Evolutionary conservation across 495 filamentous ascomycete species (phyloP).

Genomic region (Tetracladium marchalianum): DNA sequence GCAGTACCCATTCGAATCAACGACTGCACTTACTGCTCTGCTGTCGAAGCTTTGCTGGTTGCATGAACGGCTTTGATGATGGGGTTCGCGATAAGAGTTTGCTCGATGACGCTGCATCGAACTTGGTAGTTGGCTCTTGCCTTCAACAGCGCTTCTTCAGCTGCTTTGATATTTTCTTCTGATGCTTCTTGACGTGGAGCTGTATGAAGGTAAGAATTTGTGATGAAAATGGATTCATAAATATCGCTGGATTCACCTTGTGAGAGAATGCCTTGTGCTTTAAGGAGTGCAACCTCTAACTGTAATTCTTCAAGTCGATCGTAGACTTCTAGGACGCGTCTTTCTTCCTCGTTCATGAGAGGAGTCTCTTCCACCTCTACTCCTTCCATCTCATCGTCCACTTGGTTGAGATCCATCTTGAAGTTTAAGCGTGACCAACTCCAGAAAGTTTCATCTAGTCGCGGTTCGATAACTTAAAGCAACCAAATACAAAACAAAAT

Average conservation of each 20-base stretch:
- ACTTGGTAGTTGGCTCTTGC: conserved; percentile 58
- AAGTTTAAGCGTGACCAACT: background rate
- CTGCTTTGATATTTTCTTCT: conserved; percentile 39
- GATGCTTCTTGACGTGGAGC: conserved; percentile 16
- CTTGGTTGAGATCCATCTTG: background rate
- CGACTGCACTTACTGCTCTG: conserved; percentile 48
- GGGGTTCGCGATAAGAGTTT: conserved; percentile 58
- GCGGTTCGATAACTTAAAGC: too few species aligned
- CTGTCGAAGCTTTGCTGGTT: conserved; percentile 49
- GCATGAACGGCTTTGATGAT: conserved; percentile 67
- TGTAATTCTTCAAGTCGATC: conserved; percentile 59
- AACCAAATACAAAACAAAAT: too few species aligned
- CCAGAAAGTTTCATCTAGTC: too few species aligned
- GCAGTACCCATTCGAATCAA: background rate
- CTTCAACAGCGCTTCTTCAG: conserved; percentile 57
- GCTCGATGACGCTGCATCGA: conserved; percentile 54
- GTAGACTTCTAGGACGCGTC: conserved; percentile 53
- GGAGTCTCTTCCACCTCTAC: conserved; percentile 19
- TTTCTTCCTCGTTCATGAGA: conserved; percentile 50
- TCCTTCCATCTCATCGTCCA: conserved; percentile 11
- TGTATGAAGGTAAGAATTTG: conserved; percentile 1
- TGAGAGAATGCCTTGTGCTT: conserved; percentile 35
- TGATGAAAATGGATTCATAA: conserved; percentile 1
- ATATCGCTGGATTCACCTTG: conserved; percentile 11
- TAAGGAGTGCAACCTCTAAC: conserved; percentile 57